These are phyloP conservation scores for Amylostereum areolatum DNA, from an alignment of 1,284 basidiomycete genomes.

Conservation along the genomic window DNA sequence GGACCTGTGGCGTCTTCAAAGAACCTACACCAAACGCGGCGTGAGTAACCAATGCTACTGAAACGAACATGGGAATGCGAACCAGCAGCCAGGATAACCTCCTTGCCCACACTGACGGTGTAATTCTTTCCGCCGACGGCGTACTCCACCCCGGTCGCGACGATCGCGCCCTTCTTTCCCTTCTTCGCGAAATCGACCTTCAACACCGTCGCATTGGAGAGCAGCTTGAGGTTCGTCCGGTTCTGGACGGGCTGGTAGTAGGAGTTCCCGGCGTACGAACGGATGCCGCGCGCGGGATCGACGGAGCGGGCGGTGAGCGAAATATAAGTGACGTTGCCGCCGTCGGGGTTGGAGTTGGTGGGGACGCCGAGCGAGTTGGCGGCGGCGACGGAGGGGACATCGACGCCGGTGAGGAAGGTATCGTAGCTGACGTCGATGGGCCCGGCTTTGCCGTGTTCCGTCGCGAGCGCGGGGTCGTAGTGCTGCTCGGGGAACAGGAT, in stretches of 20 bases:
- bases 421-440: conserved; percentile 10
- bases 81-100: conserved; percentile 11
- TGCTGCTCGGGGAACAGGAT: neutral
- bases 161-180: too few relatives aligned
- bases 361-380: conserved; percentile 4
- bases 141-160: conserved; percentile 9
- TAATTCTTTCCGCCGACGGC: conserved; percentile 6
- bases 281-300: conserved; percentile 6
- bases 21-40: too few relatives aligned
- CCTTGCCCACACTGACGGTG: conserved; percentile 6
- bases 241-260: conserved; percentile 5
- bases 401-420: conserved; percentile 9
- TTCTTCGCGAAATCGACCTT: conserved; percentile 8
- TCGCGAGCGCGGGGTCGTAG: conserved; percentile 2
- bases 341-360: conserved; percentile 10
- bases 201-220: conserved; percentile 7
- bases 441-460: conserved; percentile 4
- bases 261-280: conserved; percentile 10
- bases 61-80: neutral
- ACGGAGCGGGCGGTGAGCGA: conserved; percentile 10
- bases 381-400: conserved; percentile 9
- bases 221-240: conserved; percentile 7
- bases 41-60: too few relatives aligned
- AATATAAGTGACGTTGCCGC: conserved; percentile 8
- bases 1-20: too few relatives aligned